phyloP scores from a whole-genome alignment of 495 filamentous ascomycete species.

The Penicillium paradoxum region DNA sequence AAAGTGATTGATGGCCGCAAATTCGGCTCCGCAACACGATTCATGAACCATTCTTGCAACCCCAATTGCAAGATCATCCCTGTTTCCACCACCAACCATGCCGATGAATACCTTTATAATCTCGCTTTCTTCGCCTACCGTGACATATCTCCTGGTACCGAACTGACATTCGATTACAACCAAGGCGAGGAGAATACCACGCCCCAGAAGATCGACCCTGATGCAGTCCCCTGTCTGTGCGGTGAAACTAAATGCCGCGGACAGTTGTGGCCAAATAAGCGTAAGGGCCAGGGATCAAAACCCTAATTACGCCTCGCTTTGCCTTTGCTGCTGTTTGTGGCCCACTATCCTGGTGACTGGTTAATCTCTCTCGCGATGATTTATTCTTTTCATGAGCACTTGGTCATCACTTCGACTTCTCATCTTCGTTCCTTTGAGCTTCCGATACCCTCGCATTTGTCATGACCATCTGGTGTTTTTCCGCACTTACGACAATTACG shows the following conservation, averaged over 20 bases:
- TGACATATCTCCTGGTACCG: conserved; percentile 62
- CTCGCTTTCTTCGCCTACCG: conserved; percentile 77
- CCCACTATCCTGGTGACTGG: not conserved
- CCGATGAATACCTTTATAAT: conserved; percentile 73
- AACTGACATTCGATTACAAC: conserved; percentile 86
- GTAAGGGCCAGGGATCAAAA: conserved; percentile 21
- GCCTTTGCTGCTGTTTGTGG: no score
- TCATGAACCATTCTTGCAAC: conserved; percentile 66
- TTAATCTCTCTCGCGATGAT: not conserved
- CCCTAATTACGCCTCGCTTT: no score
- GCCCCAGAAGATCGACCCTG: conserved; percentile 15
- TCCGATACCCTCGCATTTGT: not conserved
- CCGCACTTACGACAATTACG: not conserved
- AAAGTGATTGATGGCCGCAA: conserved; percentile 58
- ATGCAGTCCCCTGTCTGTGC: conserved; percentile 62
- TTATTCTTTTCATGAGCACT: not conserved
- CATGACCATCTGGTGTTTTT: not conserved
- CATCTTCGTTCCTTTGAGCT: not conserved
- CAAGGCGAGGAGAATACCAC: conserved; percentile 33
- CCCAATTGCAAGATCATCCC: conserved; percentile 78
- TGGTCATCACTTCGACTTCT: not conserved
- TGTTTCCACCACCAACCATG: conserved; percentile 65
- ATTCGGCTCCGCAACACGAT: conserved; percentile 53
- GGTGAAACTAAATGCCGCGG: conserved; percentile 61
- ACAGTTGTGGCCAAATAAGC: conserved; percentile 56